Conservation (phyloP, 176 grass and related monocot genomes). For the Guadua angustifolia region DNA sequence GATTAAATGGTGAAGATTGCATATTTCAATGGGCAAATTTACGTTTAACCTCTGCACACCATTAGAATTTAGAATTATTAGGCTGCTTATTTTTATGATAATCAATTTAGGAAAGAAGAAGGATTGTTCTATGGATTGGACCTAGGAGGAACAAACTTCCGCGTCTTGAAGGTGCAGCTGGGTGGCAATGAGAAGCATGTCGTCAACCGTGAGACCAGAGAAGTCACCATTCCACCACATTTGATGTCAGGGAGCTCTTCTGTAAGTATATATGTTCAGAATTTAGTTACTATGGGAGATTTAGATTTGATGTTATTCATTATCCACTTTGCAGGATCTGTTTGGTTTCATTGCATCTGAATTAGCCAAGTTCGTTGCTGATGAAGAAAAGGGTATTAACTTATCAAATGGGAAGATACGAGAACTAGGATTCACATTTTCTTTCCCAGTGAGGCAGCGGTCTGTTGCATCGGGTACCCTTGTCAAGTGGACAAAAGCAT, state of each 20-base stretch:
- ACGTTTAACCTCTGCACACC: not conserved
- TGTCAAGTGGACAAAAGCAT: slow-evolving; percentile 94
- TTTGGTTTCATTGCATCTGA: slow-evolving; percentile 86
- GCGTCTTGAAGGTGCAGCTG: slow-evolving; percentile 62
- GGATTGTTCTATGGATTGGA: slow-evolving; percentile 84
- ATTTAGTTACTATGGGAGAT: not conserved
- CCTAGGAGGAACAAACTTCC: slow-evolving; percentile 94
- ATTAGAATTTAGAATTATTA: not conserved
- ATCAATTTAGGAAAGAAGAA: slow-evolving; percentile 57
- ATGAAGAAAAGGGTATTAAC: slow-evolving; percentile 50
- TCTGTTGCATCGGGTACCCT: slow-evolving; percentile 74
- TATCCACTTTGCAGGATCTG: slow-evolving; percentile 56
- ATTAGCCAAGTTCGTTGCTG: slow-evolving; percentile 65
- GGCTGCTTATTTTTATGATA: not conserved
- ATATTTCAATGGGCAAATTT: not conserved
- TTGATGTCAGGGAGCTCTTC: slow-evolving; percentile 77
- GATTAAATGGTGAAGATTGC: not conserved
- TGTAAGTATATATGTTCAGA: slow-evolving; percentile 40
- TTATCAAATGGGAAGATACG: slow-evolving; percentile 45
- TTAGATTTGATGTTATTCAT: slow-evolving; percentile 19
- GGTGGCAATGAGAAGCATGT: slow-evolving; percentile 61
- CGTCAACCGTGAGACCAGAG: slow-evolving; percentile 51
- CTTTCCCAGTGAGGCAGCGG: slow-evolving; percentile 83
- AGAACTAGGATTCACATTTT: slow-evolving; percentile 91
- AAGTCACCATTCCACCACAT: slow-evolving; percentile 57